Conservation (phyloP, 805 yeast species). For the Starmera dryadoides region DNA sequence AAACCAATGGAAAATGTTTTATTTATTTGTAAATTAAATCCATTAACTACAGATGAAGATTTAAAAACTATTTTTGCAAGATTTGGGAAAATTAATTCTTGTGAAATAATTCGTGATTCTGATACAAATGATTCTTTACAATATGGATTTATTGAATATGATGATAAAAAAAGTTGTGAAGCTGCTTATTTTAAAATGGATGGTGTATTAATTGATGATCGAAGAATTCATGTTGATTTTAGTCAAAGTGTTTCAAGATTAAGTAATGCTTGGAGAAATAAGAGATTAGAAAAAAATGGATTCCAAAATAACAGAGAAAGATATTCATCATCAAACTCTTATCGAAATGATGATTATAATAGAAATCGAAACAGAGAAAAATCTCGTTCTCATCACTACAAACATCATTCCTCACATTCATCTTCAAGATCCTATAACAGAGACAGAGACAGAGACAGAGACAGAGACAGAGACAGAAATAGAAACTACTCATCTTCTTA, state of each 20-base stretch:
- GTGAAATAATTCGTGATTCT: conserved; percentile 45
- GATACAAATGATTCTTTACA: conserved; percentile 42
- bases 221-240: conserved; percentile 60
- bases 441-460: no score
- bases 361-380: no score
- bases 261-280: conserved; percentile 17
- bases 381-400: no score
- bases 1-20: conserved; percentile 56
- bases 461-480: no score
- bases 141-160: conserved; percentile 61
- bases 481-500: no score
- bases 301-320: no score
- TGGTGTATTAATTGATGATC: conserved; percentile 55
- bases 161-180: conserved; percentile 42
- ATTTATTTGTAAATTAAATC: conserved; percentile 58
- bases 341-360: no score
- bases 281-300: conserved; percentile 1
- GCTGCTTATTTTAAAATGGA: conserved; percentile 58
- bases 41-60: conserved; percentile 53
- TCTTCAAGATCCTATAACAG: no score
- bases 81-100: conserved; percentile 47
- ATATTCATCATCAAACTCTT: no score
- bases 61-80: conserved; percentile 48
- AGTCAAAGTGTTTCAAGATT: conserved; percentile 43
- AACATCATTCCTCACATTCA: no score